phyloP scores from a whole-genome alignment of 2,329 filamentous ascomycete species.

The Fusarium sublunatum region DNA sequence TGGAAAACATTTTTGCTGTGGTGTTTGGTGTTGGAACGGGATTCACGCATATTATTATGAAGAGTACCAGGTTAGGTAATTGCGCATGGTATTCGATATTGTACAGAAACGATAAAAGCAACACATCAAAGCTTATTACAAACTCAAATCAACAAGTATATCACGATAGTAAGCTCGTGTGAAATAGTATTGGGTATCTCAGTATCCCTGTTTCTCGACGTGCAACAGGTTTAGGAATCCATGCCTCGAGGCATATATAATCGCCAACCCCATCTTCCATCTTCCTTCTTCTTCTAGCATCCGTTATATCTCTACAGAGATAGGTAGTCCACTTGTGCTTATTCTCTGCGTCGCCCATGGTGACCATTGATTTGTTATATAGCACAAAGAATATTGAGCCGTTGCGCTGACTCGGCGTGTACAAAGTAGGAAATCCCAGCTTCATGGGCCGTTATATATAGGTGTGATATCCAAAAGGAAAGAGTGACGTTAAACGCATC shows the following conservation, averaged over 20 bases:
- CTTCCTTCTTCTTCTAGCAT: conserved; percentile 1
- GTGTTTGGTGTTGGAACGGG: conserved; percentile 39
- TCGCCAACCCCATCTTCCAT: background rate
- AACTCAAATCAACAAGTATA: background rate
- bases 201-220: conserved; percentile 12
- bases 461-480: conserved; percentile 29
- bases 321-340: conserved; percentile 19
- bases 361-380: conserved; percentile 32
- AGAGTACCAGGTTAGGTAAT: conserved; percentile 2
- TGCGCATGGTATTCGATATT: background rate
- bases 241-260: conserved; percentile 6
- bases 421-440: conserved; percentile 23
- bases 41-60: conserved; percentile 14
- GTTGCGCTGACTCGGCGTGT: conserved; percentile 14
- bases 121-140: background rate
- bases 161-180: conserved; percentile 15
- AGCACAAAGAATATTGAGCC: conserved; percentile 30
- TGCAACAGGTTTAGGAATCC: conserved; percentile 18
- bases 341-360: conserved; percentile 12
- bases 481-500: conserved; percentile 29
- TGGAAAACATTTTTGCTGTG: background rate
- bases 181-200: conserved; percentile 42
- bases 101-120: background rate
- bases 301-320: conserved; percentile 1
- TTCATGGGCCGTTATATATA: conserved; percentile 27